A percentile compares a stretch with the other conserved stretches of the same genome.
Conservation (phyloP, 2,329 filamentous ascomycete genomes). For the Sarocladiaceae sp. region DNA sequence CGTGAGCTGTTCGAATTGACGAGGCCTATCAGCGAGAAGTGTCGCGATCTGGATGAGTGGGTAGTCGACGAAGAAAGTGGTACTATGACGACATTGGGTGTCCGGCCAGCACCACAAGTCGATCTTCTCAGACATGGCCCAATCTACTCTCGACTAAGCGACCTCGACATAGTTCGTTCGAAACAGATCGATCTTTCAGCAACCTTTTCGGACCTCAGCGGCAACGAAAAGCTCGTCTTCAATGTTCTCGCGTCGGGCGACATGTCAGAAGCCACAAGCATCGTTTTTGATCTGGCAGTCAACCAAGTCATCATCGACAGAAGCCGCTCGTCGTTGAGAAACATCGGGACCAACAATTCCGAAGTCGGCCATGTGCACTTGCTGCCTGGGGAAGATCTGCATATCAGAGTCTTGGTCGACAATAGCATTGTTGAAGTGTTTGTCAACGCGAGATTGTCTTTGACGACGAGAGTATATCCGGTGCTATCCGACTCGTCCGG, state of each 20-base stretch:
- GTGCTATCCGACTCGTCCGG: background rate
- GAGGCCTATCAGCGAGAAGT: background rate
- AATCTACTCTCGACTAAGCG: background rate
- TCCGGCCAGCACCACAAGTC: slow-evolving; percentile 13
- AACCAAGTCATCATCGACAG: background rate
- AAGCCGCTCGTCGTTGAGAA: background rate
- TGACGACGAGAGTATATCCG: slow-evolving; percentile 4
- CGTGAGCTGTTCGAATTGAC: slow-evolving; percentile 13
- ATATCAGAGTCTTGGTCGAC: slow-evolving; percentile 5
- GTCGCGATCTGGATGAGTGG: slow-evolving; percentile 10
- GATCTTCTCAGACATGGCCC: background rate
- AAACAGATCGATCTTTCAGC: background rate
- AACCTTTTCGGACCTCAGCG: background rate
- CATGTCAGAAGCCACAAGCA: slow-evolving; percentile 2
- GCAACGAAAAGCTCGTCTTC: background rate
- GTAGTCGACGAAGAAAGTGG: slow-evolving; percentile 11
- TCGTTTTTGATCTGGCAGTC: background rate
- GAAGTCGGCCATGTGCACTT: background rate
- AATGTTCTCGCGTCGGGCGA: background rate
- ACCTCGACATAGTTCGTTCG: background rate
- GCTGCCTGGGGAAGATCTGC: background rate
- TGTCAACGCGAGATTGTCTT: background rate
- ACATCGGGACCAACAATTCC: background rate
- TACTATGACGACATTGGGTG: slow-evolving; percentile 14
- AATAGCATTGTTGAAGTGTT: slow-evolving; percentile 7